Evolutionary conservation across 2,329 filamentous ascomycete species (phyloP).

Genomic region (Fusarium austroafricanum): DNA sequence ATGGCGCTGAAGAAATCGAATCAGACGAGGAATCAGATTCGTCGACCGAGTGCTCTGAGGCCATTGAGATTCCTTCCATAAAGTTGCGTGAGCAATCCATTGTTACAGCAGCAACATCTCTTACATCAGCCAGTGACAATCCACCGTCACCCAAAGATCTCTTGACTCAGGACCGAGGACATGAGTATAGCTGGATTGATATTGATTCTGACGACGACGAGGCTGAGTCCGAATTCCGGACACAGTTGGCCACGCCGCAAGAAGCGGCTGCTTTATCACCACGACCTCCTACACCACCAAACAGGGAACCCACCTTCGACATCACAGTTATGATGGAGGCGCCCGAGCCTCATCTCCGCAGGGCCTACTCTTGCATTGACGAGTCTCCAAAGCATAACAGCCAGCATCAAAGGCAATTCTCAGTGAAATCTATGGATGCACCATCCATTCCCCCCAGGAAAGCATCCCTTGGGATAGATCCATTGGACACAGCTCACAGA

Average conservation of each 20-base stretch:
- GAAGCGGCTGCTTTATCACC: slow-evolving; percentile 44
- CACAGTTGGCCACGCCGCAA: slow-evolving; percentile 16
- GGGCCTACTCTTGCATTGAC: slow-evolving; percentile 12
- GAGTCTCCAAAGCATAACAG: slow-evolving; percentile 2
- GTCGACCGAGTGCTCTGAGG: slow-evolving; percentile 49
- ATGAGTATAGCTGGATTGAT: slow-evolving; percentile 54
- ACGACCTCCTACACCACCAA: slow-evolving; percentile 47
- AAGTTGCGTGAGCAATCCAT: slow-evolving; percentile 52
- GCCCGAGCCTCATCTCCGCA: slow-evolving; percentile 1
- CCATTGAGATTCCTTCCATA: slow-evolving; percentile 50
- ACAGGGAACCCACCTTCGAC: slow-evolving; percentile 33
- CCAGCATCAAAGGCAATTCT: slow-evolving; percentile 23
- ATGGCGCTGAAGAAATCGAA: slow-evolving; percentile 37
- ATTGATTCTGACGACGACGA: slow-evolving; percentile 50
- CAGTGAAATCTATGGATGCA: slow-evolving; percentile 33
- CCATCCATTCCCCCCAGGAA: slow-evolving; percentile 40
- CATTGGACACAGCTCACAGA: slow-evolving; percentile 12
- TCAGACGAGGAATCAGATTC: slow-evolving; percentile 52
- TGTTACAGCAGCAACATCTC: slow-evolving; percentile 52
- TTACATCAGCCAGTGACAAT: slow-evolving; percentile 48
- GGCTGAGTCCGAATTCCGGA: slow-evolving; percentile 30
- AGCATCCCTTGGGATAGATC: slow-evolving; percentile 34
- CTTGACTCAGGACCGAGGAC: slow-evolving; percentile 30
- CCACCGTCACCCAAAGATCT: slow-evolving; percentile 45
- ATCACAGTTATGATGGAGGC: slow-evolving; percentile 36